Conservation (phyloP, 164 flowering plant species). For the Annona squamosa region DNA sequence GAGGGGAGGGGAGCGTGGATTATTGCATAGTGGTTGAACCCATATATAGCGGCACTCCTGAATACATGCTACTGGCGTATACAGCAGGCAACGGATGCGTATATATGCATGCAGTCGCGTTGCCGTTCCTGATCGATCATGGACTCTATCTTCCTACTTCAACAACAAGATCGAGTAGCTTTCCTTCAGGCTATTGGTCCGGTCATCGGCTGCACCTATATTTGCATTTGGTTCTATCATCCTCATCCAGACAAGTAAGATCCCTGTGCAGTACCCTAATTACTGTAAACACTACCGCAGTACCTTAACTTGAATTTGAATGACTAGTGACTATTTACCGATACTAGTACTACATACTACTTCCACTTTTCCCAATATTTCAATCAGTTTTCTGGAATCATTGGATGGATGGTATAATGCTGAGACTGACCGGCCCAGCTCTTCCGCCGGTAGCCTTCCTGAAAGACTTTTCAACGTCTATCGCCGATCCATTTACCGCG, state of each 20-base stretch:
- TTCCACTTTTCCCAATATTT: neutral
- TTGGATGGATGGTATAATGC: slow-evolving; percentile 43
- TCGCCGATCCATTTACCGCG: slow-evolving; percentile 9
- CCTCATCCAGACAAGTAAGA: slow-evolving; percentile 18
- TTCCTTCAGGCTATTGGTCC: slow-evolving; percentile 31
- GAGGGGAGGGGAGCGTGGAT: neutral
- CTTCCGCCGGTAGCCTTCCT: slow-evolving; percentile 32
- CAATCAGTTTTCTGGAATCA: slow-evolving; percentile 32
- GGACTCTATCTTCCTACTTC: slow-evolving; percentile 44
- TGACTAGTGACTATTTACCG: no score
- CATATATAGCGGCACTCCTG: no score
- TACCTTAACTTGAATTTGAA: no score
- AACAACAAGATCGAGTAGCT: slow-evolving; percentile 22
- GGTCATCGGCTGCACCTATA: slow-evolving; percentile 44
- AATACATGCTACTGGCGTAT: neutral
- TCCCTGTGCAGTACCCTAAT: neutral
- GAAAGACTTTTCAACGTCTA: slow-evolving; percentile 41
- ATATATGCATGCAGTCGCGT: neutral
- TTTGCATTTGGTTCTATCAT: slow-evolving; percentile 63
- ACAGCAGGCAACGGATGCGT: neutral
- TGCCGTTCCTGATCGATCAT: slow-evolving; percentile 10
- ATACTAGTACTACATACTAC: neutral
- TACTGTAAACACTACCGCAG: no score
- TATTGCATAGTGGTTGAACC: neutral
- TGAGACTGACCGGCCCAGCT: slow-evolving; percentile 24